Conservation (phyloP, 2,329 filamentous ascomycete genomes). For the Colletotrichum sp. region DNA sequence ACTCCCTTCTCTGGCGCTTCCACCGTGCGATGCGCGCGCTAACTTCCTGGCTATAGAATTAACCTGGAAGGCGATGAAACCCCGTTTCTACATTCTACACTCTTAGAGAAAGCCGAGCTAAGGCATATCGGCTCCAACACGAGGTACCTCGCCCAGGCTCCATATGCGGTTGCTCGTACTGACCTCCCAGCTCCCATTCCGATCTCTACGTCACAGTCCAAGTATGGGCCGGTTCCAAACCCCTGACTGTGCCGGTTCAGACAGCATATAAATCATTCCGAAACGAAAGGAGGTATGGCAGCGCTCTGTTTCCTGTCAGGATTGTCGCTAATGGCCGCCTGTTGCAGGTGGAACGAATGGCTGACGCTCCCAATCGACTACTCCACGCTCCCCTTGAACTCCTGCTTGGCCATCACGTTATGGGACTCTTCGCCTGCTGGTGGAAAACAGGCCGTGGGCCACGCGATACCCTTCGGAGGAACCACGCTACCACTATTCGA, state of each 20-base stretch:
- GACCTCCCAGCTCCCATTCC: conserved; percentile 67
- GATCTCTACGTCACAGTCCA: conserved; percentile 94
- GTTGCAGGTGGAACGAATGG: conserved; percentile 90
- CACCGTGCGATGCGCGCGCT: not conserved
- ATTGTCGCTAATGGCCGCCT: conserved; percentile 2
- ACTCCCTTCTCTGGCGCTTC: not conserved
- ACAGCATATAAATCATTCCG: conserved; percentile 94
- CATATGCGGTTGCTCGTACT: conserved; percentile 25
- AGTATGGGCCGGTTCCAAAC: conserved; percentile 95
- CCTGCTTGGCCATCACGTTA: conserved; percentile 88
- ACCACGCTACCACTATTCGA: conserved; percentile 95
- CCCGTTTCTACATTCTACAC: conserved; percentile 62
- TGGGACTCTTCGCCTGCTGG: conserved; percentile 92
- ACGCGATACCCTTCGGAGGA: conserved; percentile 90
- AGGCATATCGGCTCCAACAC: conserved; percentile 87
- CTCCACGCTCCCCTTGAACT: conserved; percentile 78
- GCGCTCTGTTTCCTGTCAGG: not conserved
- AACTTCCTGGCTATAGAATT: conserved; percentile 37
- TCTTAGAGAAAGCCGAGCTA: conserved; percentile 79
- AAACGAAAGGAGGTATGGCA: conserved; percentile 62
- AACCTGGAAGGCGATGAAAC: conserved; percentile 52
- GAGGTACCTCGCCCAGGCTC: conserved; percentile 50
- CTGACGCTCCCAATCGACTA: conserved; percentile 86
- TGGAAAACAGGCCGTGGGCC: conserved; percentile 70
- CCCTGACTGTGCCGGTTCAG: conserved; percentile 88